phyloP scores from a whole-genome alignment of 306 rosid genomes.

The Albizia julibrissin region DNA sequence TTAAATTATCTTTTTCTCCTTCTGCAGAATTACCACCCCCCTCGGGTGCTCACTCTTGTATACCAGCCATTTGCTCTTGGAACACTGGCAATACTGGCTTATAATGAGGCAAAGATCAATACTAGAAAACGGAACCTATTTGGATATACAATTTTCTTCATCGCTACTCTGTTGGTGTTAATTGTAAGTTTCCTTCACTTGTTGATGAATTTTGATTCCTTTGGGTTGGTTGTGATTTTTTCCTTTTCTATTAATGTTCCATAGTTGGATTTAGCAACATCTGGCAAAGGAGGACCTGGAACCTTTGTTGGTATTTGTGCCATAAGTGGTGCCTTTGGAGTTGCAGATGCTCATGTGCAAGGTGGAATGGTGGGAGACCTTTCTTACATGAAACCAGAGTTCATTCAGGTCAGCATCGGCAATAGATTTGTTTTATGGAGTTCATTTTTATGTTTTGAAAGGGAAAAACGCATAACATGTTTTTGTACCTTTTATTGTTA shows the following conservation, averaged over 20 bases:
- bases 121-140: slow-evolving; percentile 65
- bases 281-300: slow-evolving; percentile 82
- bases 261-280: slow-evolving; percentile 83
- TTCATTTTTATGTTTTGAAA: neutral
- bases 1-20: slow-evolving; percentile 11
- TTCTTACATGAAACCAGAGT: slow-evolving; percentile 73
- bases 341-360: slow-evolving; percentile 91
- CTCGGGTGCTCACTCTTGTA: slow-evolving; percentile 83
- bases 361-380: slow-evolving; percentile 96
- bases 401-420: slow-evolving; percentile 62
- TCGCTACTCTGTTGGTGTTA: slow-evolving; percentile 58
- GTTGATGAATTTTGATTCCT: slow-evolving; percentile 15
- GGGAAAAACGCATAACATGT: neutral
- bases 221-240: slow-evolving; percentile 21
- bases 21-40: slow-evolving; percentile 71
- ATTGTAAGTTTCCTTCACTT: slow-evolving; percentile 51
- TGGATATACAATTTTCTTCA: slow-evolving; percentile 69
- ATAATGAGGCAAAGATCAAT: slow-evolving; percentile 67
- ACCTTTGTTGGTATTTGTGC: slow-evolving; percentile 64
- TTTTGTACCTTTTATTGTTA: slow-evolving; percentile 24
- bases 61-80: slow-evolving; percentile 88
- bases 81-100: slow-evolving; percentile 56
- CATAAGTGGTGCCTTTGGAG: slow-evolving; percentile 72
- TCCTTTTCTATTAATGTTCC: slow-evolving; percentile 18
- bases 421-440: neutral